These are phyloP conservation scores for Stachybotrys echinatus DNA, from an alignment of 2,329 filamentous ascomycete genomes.

Conservation along the genomic window DNA sequence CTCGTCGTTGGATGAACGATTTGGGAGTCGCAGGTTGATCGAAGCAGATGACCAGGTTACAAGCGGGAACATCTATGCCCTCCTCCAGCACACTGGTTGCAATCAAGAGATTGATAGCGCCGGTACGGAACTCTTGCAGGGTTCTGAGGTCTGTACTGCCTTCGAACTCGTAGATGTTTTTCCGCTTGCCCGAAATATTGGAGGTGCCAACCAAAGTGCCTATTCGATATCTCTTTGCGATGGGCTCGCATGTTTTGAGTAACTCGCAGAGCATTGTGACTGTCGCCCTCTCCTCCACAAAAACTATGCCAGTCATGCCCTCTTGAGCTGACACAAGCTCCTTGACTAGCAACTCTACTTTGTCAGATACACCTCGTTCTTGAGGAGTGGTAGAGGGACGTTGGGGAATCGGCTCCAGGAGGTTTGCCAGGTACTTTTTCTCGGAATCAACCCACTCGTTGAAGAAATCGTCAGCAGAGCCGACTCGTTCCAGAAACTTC, in stretches of 20 bases:
- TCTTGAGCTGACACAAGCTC: slow-evolving; percentile 40
- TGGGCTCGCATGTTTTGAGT: slow-evolving; percentile 44
- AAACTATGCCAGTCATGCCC: slow-evolving; percentile 55
- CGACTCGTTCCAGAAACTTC: slow-evolving; percentile 20
- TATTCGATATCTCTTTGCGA: slow-evolving; percentile 40
- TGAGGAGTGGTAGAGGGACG: background rate
- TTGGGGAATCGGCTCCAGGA: slow-evolving; percentile 32
- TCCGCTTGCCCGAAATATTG: slow-evolving; percentile 24
- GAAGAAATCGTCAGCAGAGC: slow-evolving; percentile 17
- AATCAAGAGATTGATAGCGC: slow-evolving; percentile 52
- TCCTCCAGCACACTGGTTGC: slow-evolving; percentile 63
- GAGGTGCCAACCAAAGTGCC: slow-evolving; percentile 54
- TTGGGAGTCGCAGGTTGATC: slow-evolving; percentile 45
- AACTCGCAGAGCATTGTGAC: slow-evolving; percentile 56
- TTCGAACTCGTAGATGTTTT: slow-evolving; percentile 34
- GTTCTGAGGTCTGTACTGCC: slow-evolving; percentile 24
- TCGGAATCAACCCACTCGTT: slow-evolving; percentile 43
- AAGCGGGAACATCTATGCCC: slow-evolving; percentile 61
- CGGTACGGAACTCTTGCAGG: slow-evolving; percentile 45
- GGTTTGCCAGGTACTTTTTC: slow-evolving; percentile 47
- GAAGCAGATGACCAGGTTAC: slow-evolving; percentile 57
- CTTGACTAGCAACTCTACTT: slow-evolving; percentile 48
- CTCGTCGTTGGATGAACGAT: slow-evolving; percentile 53
- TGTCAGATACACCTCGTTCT: slow-evolving; percentile 44
- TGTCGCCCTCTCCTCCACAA: slow-evolving; percentile 58